Base-by-base conservation (phyloP, 306 rosid species). In the Astragalus membranaceus region DNA sequence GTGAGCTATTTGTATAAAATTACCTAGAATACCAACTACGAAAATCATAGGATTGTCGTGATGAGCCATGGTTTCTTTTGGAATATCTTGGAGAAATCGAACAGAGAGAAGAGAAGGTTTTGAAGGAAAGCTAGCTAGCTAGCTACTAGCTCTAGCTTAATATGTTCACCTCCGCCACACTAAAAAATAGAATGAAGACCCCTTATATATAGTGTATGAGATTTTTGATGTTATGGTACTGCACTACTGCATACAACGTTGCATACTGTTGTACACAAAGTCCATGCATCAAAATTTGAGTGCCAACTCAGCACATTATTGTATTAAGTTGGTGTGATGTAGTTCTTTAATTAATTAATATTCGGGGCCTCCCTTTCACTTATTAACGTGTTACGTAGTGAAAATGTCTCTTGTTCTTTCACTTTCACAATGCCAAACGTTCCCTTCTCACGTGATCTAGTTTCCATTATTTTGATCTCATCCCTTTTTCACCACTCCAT, bases 11-110 rank as follows among this genome's bases (percentile, higher is more conserved):
- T 39, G 20, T 29, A 11, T 5, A 70, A 4, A 13, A 8, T 5
- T 48, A 91, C 98, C 98, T 49, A 92, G 66, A 78, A 92, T 32
- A 5, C 98, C 98, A 78, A 89, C 83, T 6, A 72, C 37, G 32
- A 92, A 77, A 67, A 78, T 55, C 64, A 67, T 29, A 6, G 85
- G 83, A 73, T 73, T 62, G 61, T 50, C 60, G 10, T 67, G 72
- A n/a, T 76, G 78, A 60, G 78, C 15, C 86, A 82, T 82, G 81
- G 79, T 56, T 51, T 50, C 76, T 56, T 51, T 50, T 3, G n/a
- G 77, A 50, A 47, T 73, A 43, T 67, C 46, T 14, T 6, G 8
- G 42, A 54, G 60, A 49, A 69, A 54, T 16, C 15, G 64, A 11
- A 26, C 16, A 17, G 10, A 60, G 76, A 72, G 69, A 53, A 73